Percentiles rank a stretch among this genome's conserved stretches.
Conservation (phyloP, 2,329 filamentous ascomycete species). For the Ploettnerulaceae sp. region DNA sequence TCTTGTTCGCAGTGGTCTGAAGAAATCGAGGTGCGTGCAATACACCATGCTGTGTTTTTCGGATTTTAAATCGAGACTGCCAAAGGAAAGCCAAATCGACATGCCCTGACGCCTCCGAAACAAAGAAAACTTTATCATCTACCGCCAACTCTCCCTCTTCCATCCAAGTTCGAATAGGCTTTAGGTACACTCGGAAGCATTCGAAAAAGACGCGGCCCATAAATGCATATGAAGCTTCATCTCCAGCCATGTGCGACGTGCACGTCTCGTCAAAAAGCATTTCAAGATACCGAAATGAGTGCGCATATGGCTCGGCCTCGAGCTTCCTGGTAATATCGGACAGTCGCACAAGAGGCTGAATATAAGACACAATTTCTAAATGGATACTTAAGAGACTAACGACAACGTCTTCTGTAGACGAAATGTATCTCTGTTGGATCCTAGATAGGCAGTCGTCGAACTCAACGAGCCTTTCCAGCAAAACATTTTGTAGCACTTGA, state of each 20-base stretch:
- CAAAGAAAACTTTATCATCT: slow-evolving; percentile 69
- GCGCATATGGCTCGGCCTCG: slow-evolving; percentile 36
- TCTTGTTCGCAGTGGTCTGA: slow-evolving; percentile 60
- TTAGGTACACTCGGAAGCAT: slow-evolving; percentile 77
- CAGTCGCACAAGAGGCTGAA: slow-evolving; percentile 55
- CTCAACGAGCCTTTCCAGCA: slow-evolving; percentile 41
- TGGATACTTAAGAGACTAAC: slow-evolving; percentile 64
- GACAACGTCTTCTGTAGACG: slow-evolving; percentile 46
- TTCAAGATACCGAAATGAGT: slow-evolving; percentile 70
- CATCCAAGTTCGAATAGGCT: slow-evolving; percentile 80
- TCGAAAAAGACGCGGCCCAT: slow-evolving; percentile 69
- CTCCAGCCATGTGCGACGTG: slow-evolving; percentile 64
- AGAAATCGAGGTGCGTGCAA: slow-evolving; percentile 73
- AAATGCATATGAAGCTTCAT: slow-evolving; percentile 55
- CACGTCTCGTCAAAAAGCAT: slow-evolving; percentile 67
- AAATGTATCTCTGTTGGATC: slow-evolving; percentile 57
- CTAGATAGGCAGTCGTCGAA: slow-evolving; percentile 56
- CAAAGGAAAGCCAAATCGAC: slow-evolving; percentile 64
- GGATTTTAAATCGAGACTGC: slow-evolving; percentile 68
- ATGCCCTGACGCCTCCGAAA: slow-evolving; percentile 53
- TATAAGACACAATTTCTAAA: slow-evolving; percentile 48
- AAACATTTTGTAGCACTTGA: slow-evolving; percentile 30
- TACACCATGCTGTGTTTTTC: slow-evolving; percentile 51
- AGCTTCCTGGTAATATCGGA: slow-evolving; percentile 57
- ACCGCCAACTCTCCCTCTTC: slow-evolving; percentile 65